These are phyloP conservation scores for Leptographium flavum DNA, from an alignment of 2,329 filamentous ascomycete species.

Conservation along the genomic window DNA sequence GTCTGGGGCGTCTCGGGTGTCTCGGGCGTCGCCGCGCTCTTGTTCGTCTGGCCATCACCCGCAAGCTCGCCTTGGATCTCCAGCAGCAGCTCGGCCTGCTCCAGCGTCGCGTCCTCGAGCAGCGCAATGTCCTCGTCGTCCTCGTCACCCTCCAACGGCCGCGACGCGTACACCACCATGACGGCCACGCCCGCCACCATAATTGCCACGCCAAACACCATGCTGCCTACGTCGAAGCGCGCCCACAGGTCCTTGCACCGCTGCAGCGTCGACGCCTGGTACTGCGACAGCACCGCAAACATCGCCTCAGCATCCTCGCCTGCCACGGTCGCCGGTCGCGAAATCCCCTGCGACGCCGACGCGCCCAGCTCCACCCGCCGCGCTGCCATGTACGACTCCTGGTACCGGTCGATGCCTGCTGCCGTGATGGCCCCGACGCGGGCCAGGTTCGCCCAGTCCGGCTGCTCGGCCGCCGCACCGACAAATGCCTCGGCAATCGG, in stretches of 20 bases:
- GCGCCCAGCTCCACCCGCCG: constrained; percentile 51
- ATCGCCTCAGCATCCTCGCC: constrained; percentile 10
- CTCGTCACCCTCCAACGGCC: constrained; percentile 30
- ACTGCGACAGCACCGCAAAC: constrained; percentile 50
- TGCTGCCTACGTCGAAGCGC: constrained; percentile 74
- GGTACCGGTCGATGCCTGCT: constrained; percentile 81
- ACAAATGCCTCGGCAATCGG: constrained; percentile 92
- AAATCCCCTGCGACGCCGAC: constrained; percentile 14
- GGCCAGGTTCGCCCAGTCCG: constrained; percentile 64
- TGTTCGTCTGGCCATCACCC: background rate
- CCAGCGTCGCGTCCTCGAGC: constrained; percentile 41
- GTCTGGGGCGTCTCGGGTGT: constrained; percentile 32
- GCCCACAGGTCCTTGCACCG: constrained; percentile 83
- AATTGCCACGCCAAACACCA: constrained; percentile 65
- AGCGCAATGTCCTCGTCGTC: constrained; percentile 13
- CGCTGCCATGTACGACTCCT: constrained; percentile 64
- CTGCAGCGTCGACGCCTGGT: constrained; percentile 63
- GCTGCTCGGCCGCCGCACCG: constrained; percentile 48
- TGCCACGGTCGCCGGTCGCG: constrained; percentile 21
- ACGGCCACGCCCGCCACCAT: constrained; percentile 53
- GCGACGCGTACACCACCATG: constrained; percentile 58
- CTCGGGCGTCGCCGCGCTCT: constrained; percentile 22
- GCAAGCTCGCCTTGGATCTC: constrained; percentile 27
- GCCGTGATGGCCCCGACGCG: constrained; percentile 62
- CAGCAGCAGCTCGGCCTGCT: constrained; percentile 42